These are phyloP conservation scores for Aaosphaeria pasadenensis DNA, from an alignment of 2,329 filamentous ascomycete species.

Conservation along the genomic window DNA sequence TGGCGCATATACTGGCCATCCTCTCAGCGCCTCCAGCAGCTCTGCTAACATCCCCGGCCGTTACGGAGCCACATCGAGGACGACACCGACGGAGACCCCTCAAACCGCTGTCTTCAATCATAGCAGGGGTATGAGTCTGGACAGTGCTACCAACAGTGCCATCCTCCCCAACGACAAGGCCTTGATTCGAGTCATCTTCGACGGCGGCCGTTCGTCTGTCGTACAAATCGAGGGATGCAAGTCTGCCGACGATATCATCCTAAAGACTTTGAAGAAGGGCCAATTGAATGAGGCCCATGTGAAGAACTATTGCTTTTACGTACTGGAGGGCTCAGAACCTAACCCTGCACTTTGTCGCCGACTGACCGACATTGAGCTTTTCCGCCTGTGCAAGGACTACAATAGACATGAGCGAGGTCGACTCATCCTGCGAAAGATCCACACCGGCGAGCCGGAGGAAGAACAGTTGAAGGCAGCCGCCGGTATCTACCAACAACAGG, in stretches of 20 bases:
- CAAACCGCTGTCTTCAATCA: constrained; percentile 66
- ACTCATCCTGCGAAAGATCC: constrained; percentile 88
- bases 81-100: constrained; percentile 61
- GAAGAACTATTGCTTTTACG: constrained; percentile 95
- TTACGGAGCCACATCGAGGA: constrained; percentile 32
- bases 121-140: constrained; percentile 77
- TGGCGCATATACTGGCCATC: constrained; percentile 53
- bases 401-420: constrained; percentile 83
- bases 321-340: constrained; percentile 80
- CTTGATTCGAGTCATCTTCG: constrained; percentile 89
- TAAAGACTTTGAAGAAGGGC: constrained; percentile 84
- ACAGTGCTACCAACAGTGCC: constrained; percentile 73
- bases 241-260: constrained; percentile 88
- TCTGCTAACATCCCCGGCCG: constrained; percentile 48
- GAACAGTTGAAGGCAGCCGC: constrained; percentile 85
- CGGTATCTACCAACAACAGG: constrained; percentile 83
- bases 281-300: constrained; percentile 85
- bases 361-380: constrained; percentile 81
- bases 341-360: constrained; percentile 78
- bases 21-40: constrained; percentile 52
- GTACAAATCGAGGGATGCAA: constrained; percentile 90
- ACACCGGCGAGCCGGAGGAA: constrained; percentile 82
- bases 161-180: constrained; percentile 82
- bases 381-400: constrained; percentile 85
- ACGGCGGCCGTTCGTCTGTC: constrained; percentile 86